Percentiles rank a stretch among this genome's conserved stretches.
Evolutionary conservation across 2,329 filamentous ascomycete species (phyloP).

Genomic region (Hypoxylon sp.): DNA sequence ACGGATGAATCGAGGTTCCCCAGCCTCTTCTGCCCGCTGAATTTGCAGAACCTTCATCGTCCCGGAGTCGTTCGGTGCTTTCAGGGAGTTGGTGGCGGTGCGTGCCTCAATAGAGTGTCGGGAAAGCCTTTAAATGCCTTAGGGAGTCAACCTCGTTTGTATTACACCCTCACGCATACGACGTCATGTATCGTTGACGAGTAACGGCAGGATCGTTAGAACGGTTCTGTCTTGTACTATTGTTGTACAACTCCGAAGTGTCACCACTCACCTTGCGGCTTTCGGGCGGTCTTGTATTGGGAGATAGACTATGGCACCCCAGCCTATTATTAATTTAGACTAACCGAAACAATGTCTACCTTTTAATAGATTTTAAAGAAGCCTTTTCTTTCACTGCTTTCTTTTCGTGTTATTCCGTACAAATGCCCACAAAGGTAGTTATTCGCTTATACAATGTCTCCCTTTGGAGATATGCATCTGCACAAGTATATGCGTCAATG

Average conservation of each 20-base stretch:
- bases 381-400: not conserved
- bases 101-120: too few relatives aligned
- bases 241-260: not conserved
- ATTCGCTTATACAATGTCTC: too few relatives aligned
- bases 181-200: too few relatives aligned
- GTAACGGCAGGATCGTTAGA: not conserved
- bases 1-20: constrained; percentile 4
- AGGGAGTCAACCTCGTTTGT: not conserved
- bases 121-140: too few relatives aligned
- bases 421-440: too few relatives aligned
- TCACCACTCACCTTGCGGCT: not conserved
- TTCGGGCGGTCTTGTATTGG: not conserved
- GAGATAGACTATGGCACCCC: too few relatives aligned
- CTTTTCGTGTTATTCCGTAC: too few relatives aligned
- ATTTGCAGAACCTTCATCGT: not conserved
- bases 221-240: constrained; percentile 1
- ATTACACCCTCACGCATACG: not conserved
- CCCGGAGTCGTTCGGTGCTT: not conserved
- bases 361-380: not conserved
- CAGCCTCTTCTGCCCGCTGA: not conserved
- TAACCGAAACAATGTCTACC: not conserved
- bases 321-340: not conserved
- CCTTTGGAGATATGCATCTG: constrained; percentile 18
- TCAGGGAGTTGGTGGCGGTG: too few relatives aligned
- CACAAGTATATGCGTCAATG: constrained; percentile 20